phyloP scores from a whole-genome alignment of 2,329 filamentous ascomycete species.

The Alternaria infectoria region DNA sequence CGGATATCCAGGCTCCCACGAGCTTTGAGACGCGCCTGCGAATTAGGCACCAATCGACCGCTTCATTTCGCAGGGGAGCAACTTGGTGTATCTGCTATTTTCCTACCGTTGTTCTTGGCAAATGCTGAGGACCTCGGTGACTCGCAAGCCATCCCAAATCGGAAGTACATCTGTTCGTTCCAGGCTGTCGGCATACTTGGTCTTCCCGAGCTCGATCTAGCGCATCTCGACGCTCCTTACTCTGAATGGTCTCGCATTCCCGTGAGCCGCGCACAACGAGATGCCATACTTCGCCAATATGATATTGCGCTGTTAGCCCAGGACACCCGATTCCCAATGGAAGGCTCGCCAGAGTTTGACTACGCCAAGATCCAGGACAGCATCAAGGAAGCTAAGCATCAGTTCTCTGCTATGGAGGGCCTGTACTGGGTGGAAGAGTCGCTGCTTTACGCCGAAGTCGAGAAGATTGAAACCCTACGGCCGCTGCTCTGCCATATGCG shows the following conservation, averaged over 20 bases:
- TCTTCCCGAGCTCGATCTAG: conserved; percentile 48
- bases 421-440: conserved; percentile 47
- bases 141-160: conserved; percentile 22
- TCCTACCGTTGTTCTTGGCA: conserved; percentile 47
- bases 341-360: conserved; percentile 47
- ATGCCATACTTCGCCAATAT: conserved; percentile 46
- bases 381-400: conserved; percentile 44
- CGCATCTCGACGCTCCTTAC: conserved; percentile 39
- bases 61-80: conserved; percentile 49
- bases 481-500: conserved; percentile 40
- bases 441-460: conserved; percentile 34
- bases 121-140: conserved; percentile 38
- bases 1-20: conserved; percentile 46
- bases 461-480: conserved; percentile 36
- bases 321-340: conserved; percentile 47
- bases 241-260: conserved; percentile 46
- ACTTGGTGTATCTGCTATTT: conserved; percentile 47
- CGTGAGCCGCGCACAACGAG: conserved; percentile 43
- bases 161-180: conserved; percentile 48
- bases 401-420: conserved; percentile 48
- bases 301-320: conserved; percentile 49
- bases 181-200: conserved; percentile 50
- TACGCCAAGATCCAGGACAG: conserved; percentile 44
- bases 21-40: conserved; percentile 46
- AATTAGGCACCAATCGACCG: conserved; percentile 45